Percentiles rank a stretch among this genome's conserved stretches.
Evolutionary conservation across 345 rosid genomes (phyloP).

Genomic region (Pugionium dolabratum): DNA sequence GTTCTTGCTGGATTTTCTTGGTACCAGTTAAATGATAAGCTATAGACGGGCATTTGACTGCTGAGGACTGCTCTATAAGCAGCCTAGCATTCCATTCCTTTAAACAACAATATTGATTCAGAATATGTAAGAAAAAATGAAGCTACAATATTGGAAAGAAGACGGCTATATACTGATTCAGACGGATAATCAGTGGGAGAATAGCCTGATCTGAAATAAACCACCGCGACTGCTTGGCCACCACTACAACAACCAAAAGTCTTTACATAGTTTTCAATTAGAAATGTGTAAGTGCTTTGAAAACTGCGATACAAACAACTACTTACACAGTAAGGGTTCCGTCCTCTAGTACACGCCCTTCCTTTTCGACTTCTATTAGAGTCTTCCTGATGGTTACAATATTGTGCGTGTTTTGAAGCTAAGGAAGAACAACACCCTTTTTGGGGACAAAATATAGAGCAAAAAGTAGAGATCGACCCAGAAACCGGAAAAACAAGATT

Average conservation of each 20-base stretch:
- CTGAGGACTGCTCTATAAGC: slow-evolving; percentile 80
- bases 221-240: slow-evolving; percentile 64
- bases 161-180: slow-evolving; percentile 65
- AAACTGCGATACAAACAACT: slow-evolving; percentile 12
- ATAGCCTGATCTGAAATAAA: slow-evolving; percentile 96
- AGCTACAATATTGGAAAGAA: slow-evolving; percentile 6
- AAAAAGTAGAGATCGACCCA: neutral
- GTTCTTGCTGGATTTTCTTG: slow-evolving; percentile 96
- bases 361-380: slow-evolving; percentile 72
- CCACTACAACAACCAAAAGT: slow-evolving; percentile 53
- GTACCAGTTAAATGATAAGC: slow-evolving; percentile 93
- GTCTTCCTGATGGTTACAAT: slow-evolving; percentile 72
- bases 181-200: slow-evolving; percentile 87
- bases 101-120: slow-evolving; percentile 19
- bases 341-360: slow-evolving; percentile 71
- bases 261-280: slow-evolving; percentile 19
- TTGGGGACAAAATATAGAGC: slow-evolving; percentile 2
- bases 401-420: slow-evolving; percentile 71
- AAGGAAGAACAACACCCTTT: slow-evolving; percentile 48
- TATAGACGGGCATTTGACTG: slow-evolving; percentile 86
- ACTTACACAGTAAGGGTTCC: slow-evolving; percentile 84
- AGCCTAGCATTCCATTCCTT: slow-evolving; percentile 96
- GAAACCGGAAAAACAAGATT: slow-evolving; percentile 5
- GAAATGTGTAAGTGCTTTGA: neutral
- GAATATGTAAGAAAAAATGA: neutral